Percentiles rank a stretch among this genome's conserved stretches.
Evolutionary conservation across 2,329 filamentous ascomycete species (phyloP).

Genomic region (Colletotrichum sp.): DNA sequence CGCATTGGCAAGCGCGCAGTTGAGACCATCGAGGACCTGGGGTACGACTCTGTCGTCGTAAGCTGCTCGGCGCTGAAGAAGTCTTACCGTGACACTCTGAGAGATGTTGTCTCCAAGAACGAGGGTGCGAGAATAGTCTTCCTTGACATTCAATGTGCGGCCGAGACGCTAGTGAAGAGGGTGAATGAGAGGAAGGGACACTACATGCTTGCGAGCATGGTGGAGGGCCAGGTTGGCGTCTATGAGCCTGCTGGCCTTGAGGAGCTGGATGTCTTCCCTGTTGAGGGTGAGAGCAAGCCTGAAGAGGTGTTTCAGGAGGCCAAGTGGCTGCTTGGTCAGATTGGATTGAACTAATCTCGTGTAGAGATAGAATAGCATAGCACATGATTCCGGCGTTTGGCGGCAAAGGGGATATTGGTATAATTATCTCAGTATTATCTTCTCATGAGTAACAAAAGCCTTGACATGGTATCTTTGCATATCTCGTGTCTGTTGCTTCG

Average conservation of each 20-base stretch:
- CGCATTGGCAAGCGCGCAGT: slow-evolving; percentile 26
- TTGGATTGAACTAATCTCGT: background rate
- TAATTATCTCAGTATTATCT: background rate
- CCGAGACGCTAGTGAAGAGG: slow-evolving; percentile 32
- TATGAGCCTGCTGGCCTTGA: slow-evolving; percentile 30
- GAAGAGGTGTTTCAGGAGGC: slow-evolving; percentile 23
- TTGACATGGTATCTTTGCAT: background rate
- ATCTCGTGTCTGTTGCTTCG: background rate
- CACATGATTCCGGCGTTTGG: background rate
- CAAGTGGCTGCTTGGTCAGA: slow-evolving; percentile 22
- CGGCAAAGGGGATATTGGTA: background rate
- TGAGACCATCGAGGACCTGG: slow-evolving; percentile 29
- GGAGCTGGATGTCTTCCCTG: slow-evolving; percentile 40
- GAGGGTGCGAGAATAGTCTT: slow-evolving; percentile 30
- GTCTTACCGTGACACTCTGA: slow-evolving; percentile 35
- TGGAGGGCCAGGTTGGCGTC: slow-evolving; percentile 35
- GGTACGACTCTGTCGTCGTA: slow-evolving; percentile 32
- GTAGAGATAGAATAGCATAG: background rate
- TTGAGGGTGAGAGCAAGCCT: slow-evolving; percentile 22
- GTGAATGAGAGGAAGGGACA: slow-evolving; percentile 31
- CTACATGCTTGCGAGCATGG: slow-evolving; percentile 40
- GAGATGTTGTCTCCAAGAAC: slow-evolving; percentile 20
- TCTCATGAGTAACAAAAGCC: background rate
- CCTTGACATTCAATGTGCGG: slow-evolving; percentile 37
- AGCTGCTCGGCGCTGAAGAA: slow-evolving; percentile 43